A percentile compares a stretch with the other conserved stretches of the same genome.
These are phyloP conservation scores for Sugiyamaella sp. DNA, from an alignment of 1,139 yeast species.

Conservation along the genomic window DNA sequence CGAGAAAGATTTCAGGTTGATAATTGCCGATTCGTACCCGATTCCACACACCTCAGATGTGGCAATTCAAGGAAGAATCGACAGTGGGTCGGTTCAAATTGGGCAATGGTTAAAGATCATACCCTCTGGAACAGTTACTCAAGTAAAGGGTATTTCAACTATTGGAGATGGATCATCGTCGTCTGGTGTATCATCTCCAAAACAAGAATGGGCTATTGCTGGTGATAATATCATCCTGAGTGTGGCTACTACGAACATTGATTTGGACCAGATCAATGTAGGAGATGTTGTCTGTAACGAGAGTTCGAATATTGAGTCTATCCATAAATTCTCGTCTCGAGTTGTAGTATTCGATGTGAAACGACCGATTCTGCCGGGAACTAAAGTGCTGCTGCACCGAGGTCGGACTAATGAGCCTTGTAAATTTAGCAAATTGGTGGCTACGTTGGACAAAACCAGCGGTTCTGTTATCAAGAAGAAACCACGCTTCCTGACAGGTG, in stretches of 20 bases:
- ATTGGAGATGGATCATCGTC: slow-evolving; percentile 36
- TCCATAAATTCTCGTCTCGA: slow-evolving; percentile 56
- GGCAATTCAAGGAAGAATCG: slow-evolving; percentile 68
- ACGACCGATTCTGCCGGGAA: slow-evolving; percentile 78
- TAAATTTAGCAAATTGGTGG: slow-evolving; percentile 59
- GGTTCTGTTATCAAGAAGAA: slow-evolving; percentile 53
- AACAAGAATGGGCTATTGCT: slow-evolving; percentile 53
- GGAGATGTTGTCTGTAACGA: slow-evolving; percentile 74
- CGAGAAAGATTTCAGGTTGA: slow-evolving; percentile 45
- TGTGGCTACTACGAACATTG: slow-evolving; percentile 50
- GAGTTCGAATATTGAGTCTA: slow-evolving; percentile 52
- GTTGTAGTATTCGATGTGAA: slow-evolving; percentile 69
- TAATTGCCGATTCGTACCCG: slow-evolving; percentile 46
- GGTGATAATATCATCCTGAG: slow-evolving; percentile 72
- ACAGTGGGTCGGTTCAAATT: slow-evolving; percentile 72
- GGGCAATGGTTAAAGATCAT: slow-evolving; percentile 70
- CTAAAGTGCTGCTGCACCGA: slow-evolving; percentile 79
- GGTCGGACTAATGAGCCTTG: slow-evolving; percentile 82
- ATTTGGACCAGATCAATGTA: slow-evolving; percentile 56
- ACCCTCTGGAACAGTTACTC: slow-evolving; percentile 52
- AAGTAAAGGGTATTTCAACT: slow-evolving; percentile 49
- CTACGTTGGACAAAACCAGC: slow-evolving; percentile 52
- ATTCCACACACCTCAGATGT: slow-evolving; percentile 43
- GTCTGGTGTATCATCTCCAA: not conserved
- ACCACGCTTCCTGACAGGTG: slow-evolving; percentile 71